Base-by-base conservation (phyloP, 345 rosid genomes). In the Syzygium aqueum region DNA sequence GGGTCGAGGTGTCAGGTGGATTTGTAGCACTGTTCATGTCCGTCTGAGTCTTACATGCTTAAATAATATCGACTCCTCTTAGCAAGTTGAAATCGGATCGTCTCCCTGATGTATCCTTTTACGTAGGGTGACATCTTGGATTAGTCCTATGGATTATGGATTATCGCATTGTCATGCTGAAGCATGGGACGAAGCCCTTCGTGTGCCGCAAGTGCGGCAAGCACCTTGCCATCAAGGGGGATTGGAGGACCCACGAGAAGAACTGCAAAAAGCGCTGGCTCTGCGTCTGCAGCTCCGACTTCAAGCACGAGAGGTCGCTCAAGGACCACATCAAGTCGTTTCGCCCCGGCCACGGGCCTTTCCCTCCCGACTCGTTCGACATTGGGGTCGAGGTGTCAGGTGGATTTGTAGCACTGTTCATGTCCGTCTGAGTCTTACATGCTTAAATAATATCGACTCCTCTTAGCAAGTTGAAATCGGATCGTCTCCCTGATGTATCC, bases 181-280 rank as follows among this genome's bases (percentile, higher is more conserved):
- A 96, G 89, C 99, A 96, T 30, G 98, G 97, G 17, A 86, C 89
- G 25, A 96, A 95, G 63, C 92, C 95, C 6, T 97, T 93, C 73
- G 84, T 91, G 86, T 97, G 99, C 89, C 93, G 96, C 65, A 93
- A 93, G 87, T 96, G 98, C 56, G 98, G 99, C 53, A 95, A 97
- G 89, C 92, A 84, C 40, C 90, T 95, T 86, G 99, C 98, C 4
- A 98, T 95, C 53, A 97, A 94, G 88, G 99, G 98, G 3, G 99
- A 97, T 89, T 96, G 99, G 98, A 88, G 98, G 51, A 97, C 98
- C 25, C 99, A 97, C 61, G 98, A 97, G 92, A 96, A 96, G 87
- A 95, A 96, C 57, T 97, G 99, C 50, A 98, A 98, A 17, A 97
- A 97, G 91, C 96, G 98, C 21, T 96, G 98, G 99, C 94, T 95